A percentile compares a stretch with the other conserved stretches of the same genome.
Conservation (phyloP, 2,329 filamentous ascomycete species). For the Dactylellina sp. region DNA sequence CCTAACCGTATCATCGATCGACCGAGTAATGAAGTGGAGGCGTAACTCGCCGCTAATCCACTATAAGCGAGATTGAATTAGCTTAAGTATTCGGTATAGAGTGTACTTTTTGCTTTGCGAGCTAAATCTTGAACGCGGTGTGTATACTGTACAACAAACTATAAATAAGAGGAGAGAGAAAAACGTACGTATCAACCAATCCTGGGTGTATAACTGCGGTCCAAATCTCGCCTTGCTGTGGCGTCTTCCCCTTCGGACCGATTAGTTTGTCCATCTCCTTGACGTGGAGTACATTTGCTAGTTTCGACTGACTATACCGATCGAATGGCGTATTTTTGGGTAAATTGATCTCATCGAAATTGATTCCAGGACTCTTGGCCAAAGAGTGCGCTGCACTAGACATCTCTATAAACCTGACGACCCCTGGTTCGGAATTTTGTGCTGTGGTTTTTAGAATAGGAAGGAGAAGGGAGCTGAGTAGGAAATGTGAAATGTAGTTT, state of each 20-base stretch:
- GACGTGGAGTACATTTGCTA: slow-evolving; percentile 66
- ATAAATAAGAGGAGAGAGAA: not conserved
- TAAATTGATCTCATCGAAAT: slow-evolving; percentile 66
- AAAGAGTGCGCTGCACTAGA: slow-evolving; percentile 63
- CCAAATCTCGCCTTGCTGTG: slow-evolving; percentile 64
- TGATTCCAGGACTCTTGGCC: slow-evolving; percentile 62
- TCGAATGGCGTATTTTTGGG: slow-evolving; percentile 59
- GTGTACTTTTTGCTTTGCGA: too few relatives aligned
- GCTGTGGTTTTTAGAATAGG: slow-evolving; percentile 64
- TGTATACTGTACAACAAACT: too few relatives aligned
- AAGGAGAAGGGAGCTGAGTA: slow-evolving; percentile 67
- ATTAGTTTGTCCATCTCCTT: slow-evolving; percentile 63
- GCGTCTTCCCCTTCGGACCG: slow-evolving; percentile 61
- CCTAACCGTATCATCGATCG: slow-evolving; percentile 28
- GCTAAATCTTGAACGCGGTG: too few relatives aligned
- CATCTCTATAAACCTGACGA: slow-evolving; percentile 65
- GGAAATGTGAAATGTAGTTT: slow-evolving; percentile 68
- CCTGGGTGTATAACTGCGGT: slow-evolving; percentile 64
- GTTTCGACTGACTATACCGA: slow-evolving; percentile 67
- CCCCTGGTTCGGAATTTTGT: slow-evolving; percentile 58
- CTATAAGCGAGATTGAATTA: too few relatives aligned
- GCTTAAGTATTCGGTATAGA: too few relatives aligned
- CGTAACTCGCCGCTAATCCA: slow-evolving; percentile 32
- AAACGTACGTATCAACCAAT: slow-evolving; percentile 62
- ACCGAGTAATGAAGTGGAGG: slow-evolving; percentile 16